Evolutionary conservation across 1,284 basidiomycete genomes (phyloP), one percentile per base, ranked within the genome.

Genomic region (Clitocybe nebularis): DNA sequence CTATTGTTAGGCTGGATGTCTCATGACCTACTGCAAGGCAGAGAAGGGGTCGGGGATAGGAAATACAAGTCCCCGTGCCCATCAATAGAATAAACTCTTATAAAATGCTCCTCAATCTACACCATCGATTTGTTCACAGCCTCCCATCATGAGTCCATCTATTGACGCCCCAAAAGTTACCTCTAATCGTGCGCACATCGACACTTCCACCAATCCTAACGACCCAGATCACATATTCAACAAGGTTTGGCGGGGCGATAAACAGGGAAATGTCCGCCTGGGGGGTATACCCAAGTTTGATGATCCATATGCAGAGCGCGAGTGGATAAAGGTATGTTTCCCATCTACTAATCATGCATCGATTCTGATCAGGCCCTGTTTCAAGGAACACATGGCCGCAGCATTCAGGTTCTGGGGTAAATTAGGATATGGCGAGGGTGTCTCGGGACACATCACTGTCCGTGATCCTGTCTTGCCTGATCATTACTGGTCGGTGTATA

Each of bases 381-480:
- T 26, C 0, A 40, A 56, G 57, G 54, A 45, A 24, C 57, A 60
- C 41, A 48, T 60, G 53, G 58, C 57, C 34, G 57, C 56, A 3
- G 56, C 53, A 1, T 57, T 60, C 38, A 53, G 56, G 2, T 60
- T 44, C 47, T 47, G 45, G 68, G 75, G 69, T 19, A 66, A 73
- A 43, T 57, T 73, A 16, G 79, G 79, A 2, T 80, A 71, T 51
- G 78, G 77, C 41, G 80, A 83, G 49, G 79, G 79, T 7, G 66
- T 74, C n/a, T 72, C 77, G 4, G 78, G 77, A 0, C 80, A 83
- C 57, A 76, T 84, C 48, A 84, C 81, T 14, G 74, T 81, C 36
- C 68, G 79, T 14, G 52, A 54, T 26, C 48, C 52, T 1, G 50
- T 54, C 8, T 21, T 50, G 20, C 44, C 48, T 29, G 52, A 47